These are phyloP conservation scores for Fusarium denticulatum DNA, from an alignment of 2,329 filamentous ascomycete species.

Conservation along the genomic window DNA sequence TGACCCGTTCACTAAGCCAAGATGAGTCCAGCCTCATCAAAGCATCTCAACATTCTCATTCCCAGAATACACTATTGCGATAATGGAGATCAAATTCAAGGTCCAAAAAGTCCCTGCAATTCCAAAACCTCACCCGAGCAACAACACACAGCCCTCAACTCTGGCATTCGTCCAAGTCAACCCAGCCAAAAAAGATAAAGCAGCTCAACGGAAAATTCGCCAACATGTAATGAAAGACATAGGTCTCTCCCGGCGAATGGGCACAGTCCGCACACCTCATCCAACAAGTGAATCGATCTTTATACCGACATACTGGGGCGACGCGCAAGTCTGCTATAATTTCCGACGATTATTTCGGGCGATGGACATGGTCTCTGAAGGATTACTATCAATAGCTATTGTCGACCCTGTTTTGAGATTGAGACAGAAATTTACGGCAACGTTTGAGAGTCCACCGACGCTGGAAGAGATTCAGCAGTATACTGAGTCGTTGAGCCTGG, in stretches of 20 bases:
- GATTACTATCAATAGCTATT: conserved; percentile 27
- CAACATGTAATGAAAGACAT: conserved; percentile 39
- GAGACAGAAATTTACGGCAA: background rate
- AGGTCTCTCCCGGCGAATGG: conserved; percentile 19
- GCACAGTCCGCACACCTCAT: background rate
- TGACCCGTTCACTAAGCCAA: background rate
- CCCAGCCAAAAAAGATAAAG: conserved; percentile 19
- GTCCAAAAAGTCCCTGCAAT: background rate
- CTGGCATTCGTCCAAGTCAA: conserved; percentile 30
- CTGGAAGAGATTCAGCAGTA: conserved; percentile 25
- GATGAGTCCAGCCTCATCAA: background rate
- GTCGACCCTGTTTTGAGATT: conserved; percentile 4
- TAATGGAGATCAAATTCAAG: conserved; percentile 14
- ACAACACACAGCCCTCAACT: background rate
- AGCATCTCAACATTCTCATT: background rate
- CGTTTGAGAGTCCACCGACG: background rate
- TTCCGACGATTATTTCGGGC: conserved; percentile 30
- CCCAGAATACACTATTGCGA: background rate
- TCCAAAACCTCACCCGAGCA: background rate
- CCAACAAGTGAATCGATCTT: background rate
- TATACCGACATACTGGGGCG: conserved; percentile 28
- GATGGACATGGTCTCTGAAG: conserved; percentile 35
- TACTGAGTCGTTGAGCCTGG: conserved; percentile 25
- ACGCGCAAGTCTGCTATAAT: conserved; percentile 30
- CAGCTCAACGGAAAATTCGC: conserved; percentile 29